Evolutionary conservation across 495 filamentous ascomycete species (phyloP), one percentile per base, ranked within the genome.

Genomic region (Xylaria acuta): DNA sequence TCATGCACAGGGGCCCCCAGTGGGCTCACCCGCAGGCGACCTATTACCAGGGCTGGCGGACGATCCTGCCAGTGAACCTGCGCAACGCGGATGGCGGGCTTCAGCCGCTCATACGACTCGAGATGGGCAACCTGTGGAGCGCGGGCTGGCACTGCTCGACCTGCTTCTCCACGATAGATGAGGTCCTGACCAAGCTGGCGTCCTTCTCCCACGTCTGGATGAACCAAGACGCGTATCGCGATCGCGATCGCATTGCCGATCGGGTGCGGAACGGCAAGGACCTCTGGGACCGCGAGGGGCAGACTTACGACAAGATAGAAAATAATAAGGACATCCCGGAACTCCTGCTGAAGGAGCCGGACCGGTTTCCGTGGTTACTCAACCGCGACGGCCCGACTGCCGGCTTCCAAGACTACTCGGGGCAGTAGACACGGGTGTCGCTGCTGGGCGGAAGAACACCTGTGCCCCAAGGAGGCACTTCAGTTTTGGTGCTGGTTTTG

Each of bases 11-110:
- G 16, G 84, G 82, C n/a, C 27, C 77, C 34, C 82, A 88, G 72
- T 89, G 87, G 87, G 73, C 80, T 14, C 87, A 88, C 65, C 88
- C 88, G 11, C 87, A 89, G 75, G 88, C 86, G 0, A 89, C 86
- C 1, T 84, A 80, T 53, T 90, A 84, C 73, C 77, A 82, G 45
- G 85, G 85, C n/a, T 66, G 74, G 22, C 65, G 75, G 22, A 90
- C 88, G 16, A 76, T 89, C 47, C 75, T 78, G 25, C 87, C 87
- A 2, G 82, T 83, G 51, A 81, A 87, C 67, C 77, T 88, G 43
- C 81, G 87, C 49, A 84, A 82, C 45, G 82, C 80, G 7, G 78
- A 84, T 32, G 81, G 82, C 60, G 77, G 78, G 22, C 36, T 81
- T 45, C 77, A 78, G 72, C 76, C 76, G 11, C 49, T 76, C 22